Percentiles rank a stretch among this genome's conserved stretches.
These are phyloP conservation scores for Ehretia macrophylla DNA, from an alignment of 257 asterid species.

Conservation along the genomic window DNA sequence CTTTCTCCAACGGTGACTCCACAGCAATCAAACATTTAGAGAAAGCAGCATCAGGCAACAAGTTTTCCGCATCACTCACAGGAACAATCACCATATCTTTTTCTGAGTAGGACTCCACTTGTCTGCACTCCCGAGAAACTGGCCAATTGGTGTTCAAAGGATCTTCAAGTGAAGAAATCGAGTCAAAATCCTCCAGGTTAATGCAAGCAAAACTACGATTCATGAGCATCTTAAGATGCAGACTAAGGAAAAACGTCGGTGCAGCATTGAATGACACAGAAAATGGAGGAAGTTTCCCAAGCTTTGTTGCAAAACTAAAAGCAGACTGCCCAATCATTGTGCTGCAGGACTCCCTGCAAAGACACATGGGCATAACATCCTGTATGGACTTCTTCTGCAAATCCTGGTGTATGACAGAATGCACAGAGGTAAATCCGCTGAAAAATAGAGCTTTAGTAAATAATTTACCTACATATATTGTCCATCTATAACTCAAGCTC, in stretches of 20 bases:
- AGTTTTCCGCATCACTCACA: conserved; percentile 18
- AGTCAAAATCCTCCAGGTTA: conserved; percentile 25
- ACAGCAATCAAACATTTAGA: conserved; percentile 17
- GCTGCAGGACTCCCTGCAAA: conserved; percentile 38
- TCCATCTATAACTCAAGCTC: conserved; percentile 1
- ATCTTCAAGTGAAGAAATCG: conserved; percentile 24
- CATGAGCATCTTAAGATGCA: conserved; percentile 42
- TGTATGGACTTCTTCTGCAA: conserved; percentile 37
- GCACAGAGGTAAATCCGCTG: conserved; percentile 13
- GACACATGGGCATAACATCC: conserved; percentile 47
- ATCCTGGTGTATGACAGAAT: conserved; percentile 30
- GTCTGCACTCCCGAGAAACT: conserved; percentile 26
- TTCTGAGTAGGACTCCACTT: conserved; percentile 21
- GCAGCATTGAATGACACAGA: conserved; percentile 45
- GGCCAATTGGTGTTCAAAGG: conserved; percentile 31
- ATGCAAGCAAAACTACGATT: conserved; percentile 31
- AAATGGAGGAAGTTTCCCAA: conserved; percentile 34
- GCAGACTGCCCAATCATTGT: conserved; percentile 31
- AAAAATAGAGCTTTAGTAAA: conserved; percentile 8
- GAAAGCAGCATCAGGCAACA: conserved; percentile 22
- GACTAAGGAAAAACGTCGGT: conserved; percentile 39
- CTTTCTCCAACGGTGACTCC: conserved; percentile 24
- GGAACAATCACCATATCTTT: conserved; percentile 19
- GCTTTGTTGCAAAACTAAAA: conserved; percentile 33
- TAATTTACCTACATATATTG: conserved; percentile 6